phyloP scores from a whole-genome alignment of 371 early-diverging fungal species.

The Lichtheimia hyalospora region DNA sequence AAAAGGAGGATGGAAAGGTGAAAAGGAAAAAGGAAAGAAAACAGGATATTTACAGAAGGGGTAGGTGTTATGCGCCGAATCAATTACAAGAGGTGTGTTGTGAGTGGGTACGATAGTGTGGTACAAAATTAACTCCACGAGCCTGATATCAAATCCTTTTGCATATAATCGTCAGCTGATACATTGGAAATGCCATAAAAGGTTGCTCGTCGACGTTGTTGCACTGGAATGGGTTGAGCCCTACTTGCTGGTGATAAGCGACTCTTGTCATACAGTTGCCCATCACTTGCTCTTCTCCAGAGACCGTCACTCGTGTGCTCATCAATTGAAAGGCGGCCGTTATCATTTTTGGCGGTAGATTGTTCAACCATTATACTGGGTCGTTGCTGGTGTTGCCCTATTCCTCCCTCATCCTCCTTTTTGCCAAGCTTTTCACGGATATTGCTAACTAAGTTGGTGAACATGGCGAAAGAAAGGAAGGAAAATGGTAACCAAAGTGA shows the following conservation, averaged over 20 bases:
- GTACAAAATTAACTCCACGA: slow-evolving; percentile 20
- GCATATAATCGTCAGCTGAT: slow-evolving; percentile 36
- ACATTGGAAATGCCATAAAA: slow-evolving; percentile 27
- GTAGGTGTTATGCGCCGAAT: slow-evolving; percentile 25
- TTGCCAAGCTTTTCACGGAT: background rate
- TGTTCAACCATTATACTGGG: background rate
- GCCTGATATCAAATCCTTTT: slow-evolving; percentile 31
- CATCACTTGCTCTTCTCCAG: too few species aligned
- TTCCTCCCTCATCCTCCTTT: background rate
- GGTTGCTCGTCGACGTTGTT: background rate
- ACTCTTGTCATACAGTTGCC: too few species aligned
- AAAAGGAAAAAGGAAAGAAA: background rate
- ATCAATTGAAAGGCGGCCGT: too few species aligned
- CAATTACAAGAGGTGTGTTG: background rate
- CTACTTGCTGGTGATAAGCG: background rate
- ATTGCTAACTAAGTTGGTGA: background rate
- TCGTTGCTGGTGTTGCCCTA: background rate
- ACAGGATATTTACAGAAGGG: slow-evolving; percentile 14
- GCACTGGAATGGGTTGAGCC: slow-evolving; percentile 7
- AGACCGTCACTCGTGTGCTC: too few species aligned
- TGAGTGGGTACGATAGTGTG: background rate
- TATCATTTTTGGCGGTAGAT: too few species aligned
- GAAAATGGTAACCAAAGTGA: too few species aligned
- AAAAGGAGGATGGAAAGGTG: background rate
- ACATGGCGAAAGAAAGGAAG: background rate